phyloP scores from a whole-genome alignment of 1,284 basidiomycete genomes.

The Moesziomyces parantarcticus region DNA sequence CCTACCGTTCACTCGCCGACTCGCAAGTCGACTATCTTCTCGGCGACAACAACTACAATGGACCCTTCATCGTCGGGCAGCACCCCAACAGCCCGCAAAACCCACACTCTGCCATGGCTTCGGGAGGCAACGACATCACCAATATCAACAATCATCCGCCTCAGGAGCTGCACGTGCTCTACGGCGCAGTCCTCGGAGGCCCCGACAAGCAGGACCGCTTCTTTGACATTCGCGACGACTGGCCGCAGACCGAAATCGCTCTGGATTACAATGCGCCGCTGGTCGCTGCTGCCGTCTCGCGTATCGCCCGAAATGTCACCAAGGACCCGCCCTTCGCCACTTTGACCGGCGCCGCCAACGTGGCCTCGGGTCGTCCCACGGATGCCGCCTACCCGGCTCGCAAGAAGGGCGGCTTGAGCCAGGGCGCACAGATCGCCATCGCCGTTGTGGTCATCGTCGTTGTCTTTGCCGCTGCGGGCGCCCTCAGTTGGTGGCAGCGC shows the following conservation, averaged over 20 bases:
- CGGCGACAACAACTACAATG: conserved; percentile 86
- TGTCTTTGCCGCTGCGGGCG: conserved; percentile 73
- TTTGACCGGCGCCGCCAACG: conserved; percentile 27
- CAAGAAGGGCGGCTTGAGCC: conserved; percentile 65
- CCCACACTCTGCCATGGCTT: conserved; percentile 86
- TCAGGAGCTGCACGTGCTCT: conserved; percentile 79
- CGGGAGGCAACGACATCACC: conserved; percentile 77
- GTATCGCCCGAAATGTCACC: conserved; percentile 74
- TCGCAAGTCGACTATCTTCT: conserved; percentile 82
- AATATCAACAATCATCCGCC: conserved; percentile 79
- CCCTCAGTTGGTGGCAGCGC: conserved; percentile 71
- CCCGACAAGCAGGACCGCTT: conserved; percentile 80
- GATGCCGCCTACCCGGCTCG: conserved; percentile 32
- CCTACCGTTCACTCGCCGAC: conserved; percentile 80
- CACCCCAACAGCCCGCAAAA: conserved; percentile 90
- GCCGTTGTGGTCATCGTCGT: conserved; percentile 76
- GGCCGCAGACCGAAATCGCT: conserved; percentile 79
- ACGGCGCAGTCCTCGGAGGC: conserved; percentile 88
- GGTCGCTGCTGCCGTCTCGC: conserved; percentile 81
- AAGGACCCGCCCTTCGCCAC: conserved; percentile 82
- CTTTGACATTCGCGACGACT: conserved; percentile 85
- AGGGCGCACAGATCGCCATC: conserved; percentile 73
- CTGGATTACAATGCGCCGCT: conserved; percentile 82
- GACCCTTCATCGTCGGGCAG: conserved; percentile 81
- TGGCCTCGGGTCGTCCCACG: conserved; percentile 26